Evolutionary conservation across 2,329 filamentous ascomycete species (phyloP).

Genomic region (Davidsoniella eucalypti): DNA sequence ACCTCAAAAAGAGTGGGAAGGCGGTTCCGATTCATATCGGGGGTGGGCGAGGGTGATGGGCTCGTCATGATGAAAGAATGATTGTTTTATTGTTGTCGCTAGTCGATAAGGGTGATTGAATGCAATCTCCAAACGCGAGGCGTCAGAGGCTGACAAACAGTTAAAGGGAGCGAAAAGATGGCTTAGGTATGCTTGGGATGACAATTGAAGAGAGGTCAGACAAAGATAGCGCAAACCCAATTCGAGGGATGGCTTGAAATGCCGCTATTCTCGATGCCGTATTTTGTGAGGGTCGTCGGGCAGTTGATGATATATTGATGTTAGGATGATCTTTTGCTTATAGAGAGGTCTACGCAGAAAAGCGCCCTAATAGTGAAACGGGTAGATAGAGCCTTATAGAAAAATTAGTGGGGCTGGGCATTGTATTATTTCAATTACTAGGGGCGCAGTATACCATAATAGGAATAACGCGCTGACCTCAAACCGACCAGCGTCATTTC

Average conservation of each 20-base stretch:
- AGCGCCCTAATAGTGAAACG: slow-evolving; percentile 2
- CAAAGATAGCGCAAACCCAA: neutral
- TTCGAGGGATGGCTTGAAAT: slow-evolving; percentile 1
- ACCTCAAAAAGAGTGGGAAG: slow-evolving; percentile 94
- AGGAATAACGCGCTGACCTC: slow-evolving; percentile 1
- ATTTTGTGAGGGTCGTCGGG: neutral
- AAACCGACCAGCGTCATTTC: neutral
- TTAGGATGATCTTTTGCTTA: slow-evolving; percentile 4
- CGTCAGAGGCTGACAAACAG: neutral
- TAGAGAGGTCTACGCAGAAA: neutral
- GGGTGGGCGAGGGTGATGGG: slow-evolving; percentile 35
- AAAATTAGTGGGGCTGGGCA: slow-evolving; percentile 8
- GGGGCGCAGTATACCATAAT: slow-evolving; percentile 6
- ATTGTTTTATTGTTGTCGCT: neutral
- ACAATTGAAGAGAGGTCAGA: neutral
- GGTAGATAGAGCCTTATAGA: slow-evolving; percentile 1
- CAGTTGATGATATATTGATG: slow-evolving; percentile 1
- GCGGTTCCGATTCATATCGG: slow-evolving; percentile 55
- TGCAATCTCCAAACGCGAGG: neutral
- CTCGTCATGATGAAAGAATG: slow-evolving; percentile 11
- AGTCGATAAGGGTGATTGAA: neutral
- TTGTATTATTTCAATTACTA: slow-evolving; percentile 10
- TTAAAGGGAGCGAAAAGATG: neutral
- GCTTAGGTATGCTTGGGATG: neutral
- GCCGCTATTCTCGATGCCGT: neutral